These are phyloP conservation scores for California macrophylla DNA, from an alignment of 441 rosid genomes.

Conservation along the genomic window DNA sequence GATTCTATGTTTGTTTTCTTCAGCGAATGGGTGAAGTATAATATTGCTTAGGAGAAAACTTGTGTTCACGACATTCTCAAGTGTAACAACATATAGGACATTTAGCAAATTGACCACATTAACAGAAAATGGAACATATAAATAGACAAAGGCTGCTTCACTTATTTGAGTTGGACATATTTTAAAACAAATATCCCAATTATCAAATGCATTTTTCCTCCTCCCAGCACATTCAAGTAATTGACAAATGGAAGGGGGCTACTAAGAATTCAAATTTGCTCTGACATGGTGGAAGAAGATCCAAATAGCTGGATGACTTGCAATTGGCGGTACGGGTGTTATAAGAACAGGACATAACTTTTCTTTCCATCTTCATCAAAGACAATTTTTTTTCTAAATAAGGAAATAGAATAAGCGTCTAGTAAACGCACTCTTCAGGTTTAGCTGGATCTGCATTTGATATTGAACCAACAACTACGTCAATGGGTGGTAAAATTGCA, in stretches of 20 bases:
- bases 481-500: conserved; percentile 9
- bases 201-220: not conserved
- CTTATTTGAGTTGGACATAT: not conserved
- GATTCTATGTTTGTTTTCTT: not conserved
- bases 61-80: not conserved
- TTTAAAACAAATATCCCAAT: not conserved
- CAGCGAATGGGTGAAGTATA: not conserved
- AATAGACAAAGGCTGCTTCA: not conserved
- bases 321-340: not conserved
- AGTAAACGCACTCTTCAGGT: conserved; percentile 61
- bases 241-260: not conserved
- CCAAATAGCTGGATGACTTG: not conserved
- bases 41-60: not conserved
- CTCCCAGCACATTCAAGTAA: not conserved
- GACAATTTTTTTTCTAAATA: not conserved
- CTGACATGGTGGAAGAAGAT: not conserved
- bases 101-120: not conserved
- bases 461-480: conserved; percentile 5
- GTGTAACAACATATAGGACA: not conserved
- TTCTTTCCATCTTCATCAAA: not conserved
- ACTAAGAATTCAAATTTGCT: not conserved
- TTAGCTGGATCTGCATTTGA: conserved; percentile 72
- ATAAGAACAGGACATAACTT: not conserved
- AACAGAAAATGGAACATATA: too few relatives aligned
- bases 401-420: not conserved